These are phyloP conservation scores for Russula ochroleuca DNA, from an alignment of 768 basidiomycete genomes.

Conservation along the genomic window DNA sequence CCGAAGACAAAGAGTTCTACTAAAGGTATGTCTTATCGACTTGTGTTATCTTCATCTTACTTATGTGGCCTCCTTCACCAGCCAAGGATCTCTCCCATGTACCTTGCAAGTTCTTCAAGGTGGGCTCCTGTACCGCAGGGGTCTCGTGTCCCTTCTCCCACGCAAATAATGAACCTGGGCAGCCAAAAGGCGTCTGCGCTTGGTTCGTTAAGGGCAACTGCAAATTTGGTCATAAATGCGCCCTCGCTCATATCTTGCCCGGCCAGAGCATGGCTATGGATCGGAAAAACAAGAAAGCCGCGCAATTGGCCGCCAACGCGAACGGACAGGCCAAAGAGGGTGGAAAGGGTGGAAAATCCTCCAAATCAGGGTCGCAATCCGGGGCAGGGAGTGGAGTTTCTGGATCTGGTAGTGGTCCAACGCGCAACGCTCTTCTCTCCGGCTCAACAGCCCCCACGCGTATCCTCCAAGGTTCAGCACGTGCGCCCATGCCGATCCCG, in stretches of 20 bases:
- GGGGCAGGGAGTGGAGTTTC: conserved; percentile 19
- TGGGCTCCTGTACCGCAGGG: conserved; percentile 91
- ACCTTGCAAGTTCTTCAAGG: conserved; percentile 96
- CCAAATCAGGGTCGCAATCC: conserved; percentile 37
- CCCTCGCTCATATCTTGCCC: conserved; percentile 89
- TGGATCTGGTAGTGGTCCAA: conserved; percentile 24
- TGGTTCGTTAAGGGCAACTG: conserved; percentile 95
- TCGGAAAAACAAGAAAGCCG: conserved; percentile 93
- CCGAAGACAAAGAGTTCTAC: conserved; percentile 30
- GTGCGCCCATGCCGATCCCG: conserved; percentile 60
- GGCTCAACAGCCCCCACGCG: conserved; percentile 72
- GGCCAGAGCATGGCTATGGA: conserved; percentile 96
- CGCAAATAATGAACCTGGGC: conserved; percentile 61
- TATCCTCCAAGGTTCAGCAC: conserved; percentile 40
- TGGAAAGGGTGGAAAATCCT: conserved; percentile 36
- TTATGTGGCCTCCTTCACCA: conserved; percentile 31
- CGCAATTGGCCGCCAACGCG: conserved; percentile 55
- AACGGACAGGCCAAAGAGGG: conserved; percentile 36
- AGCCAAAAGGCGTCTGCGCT: conserved; percentile 74
- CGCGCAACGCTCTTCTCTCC: conserved; percentile 39
- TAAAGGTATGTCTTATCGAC: conserved; percentile 27
- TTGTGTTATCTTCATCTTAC: conserved; percentile 8
- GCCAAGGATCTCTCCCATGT: conserved; percentile 93
- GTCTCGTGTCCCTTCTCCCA: conserved; percentile 96
- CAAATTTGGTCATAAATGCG: conserved; percentile 79